Evolutionary conservation across 805 yeast genomes (phyloP).

Genomic region (Yarrowia osloensis): DNA sequence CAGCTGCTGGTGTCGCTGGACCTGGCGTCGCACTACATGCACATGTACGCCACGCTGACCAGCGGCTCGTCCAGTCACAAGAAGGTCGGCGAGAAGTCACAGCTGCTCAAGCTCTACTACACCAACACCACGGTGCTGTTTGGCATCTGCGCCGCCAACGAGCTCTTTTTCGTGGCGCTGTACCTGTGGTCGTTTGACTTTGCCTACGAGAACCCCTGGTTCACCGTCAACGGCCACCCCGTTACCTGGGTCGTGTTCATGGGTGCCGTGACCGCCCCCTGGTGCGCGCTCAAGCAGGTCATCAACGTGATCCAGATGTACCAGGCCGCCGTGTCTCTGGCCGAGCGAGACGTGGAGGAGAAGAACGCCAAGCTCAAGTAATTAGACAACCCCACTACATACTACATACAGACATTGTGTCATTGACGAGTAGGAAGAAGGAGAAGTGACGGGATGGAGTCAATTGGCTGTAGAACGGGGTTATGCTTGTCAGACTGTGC

Average conservation of each 20-base stretch:
- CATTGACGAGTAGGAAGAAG: background rate
- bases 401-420: slow-evolving; percentile 13
- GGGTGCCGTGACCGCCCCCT: slow-evolving; percentile 68
- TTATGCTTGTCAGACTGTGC: no score
- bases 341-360: slow-evolving; percentile 69
- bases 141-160: slow-evolving; percentile 89
- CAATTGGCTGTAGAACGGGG: no score
- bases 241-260: slow-evolving; percentile 63
- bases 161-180: slow-evolving; percentile 85
- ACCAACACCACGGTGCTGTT: slow-evolving; percentile 82
- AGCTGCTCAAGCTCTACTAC: slow-evolving; percentile 81
- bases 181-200: slow-evolving; percentile 70
- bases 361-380: slow-evolving; percentile 34
- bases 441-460: no score
- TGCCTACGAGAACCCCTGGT: slow-evolving; percentile 38
- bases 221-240: slow-evolving; percentile 47
- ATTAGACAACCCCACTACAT: background rate
- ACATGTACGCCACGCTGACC: slow-evolving; percentile 91
- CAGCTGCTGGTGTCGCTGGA: slow-evolving; percentile 78
- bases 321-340: slow-evolving; percentile 80
- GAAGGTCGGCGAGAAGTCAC: slow-evolving; percentile 68
- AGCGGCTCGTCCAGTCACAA: slow-evolving; percentile 84
- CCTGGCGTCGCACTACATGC: slow-evolving; percentile 94
- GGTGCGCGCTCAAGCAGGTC: slow-evolving; percentile 87
- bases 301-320: slow-evolving; percentile 86